A percentile compares a stretch with the other conserved stretches of the same genome.
phyloP scores from a whole-genome alignment of 495 filamentous ascomycete genomes.

The Aspergillus steynii region DNA sequence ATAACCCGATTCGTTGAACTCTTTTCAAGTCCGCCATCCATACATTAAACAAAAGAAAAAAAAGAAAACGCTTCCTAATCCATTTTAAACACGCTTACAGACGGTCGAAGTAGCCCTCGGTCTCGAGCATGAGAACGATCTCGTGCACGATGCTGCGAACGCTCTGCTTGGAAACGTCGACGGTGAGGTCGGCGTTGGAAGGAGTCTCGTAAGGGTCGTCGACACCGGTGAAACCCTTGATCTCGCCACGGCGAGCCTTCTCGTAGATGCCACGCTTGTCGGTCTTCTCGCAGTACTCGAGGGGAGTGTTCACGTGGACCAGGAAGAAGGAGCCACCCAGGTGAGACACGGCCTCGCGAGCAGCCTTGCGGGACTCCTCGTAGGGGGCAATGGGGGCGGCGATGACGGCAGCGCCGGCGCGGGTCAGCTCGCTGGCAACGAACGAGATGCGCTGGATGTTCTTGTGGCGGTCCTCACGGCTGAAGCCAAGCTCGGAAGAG shows the following conservation, averaged over 20 bases:
- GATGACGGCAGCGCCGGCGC: slow-evolving; percentile 91
- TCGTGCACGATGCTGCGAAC: slow-evolving; percentile 95
- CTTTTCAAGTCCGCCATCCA: slow-evolving; percentile 1
- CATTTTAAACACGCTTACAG: slow-evolving; percentile 21
- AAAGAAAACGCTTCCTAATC: slow-evolving; percentile 4
- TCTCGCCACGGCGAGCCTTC: slow-evolving; percentile 82
- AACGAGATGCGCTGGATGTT: slow-evolving; percentile 97
- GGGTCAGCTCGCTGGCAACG: slow-evolving; percentile 90
- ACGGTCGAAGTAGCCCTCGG: slow-evolving; percentile 68
- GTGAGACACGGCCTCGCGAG: slow-evolving; percentile 81
- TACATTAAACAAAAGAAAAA: neutral
- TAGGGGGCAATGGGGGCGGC: slow-evolving; percentile 97
- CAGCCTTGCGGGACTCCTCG: slow-evolving; percentile 69
- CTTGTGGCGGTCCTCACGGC: slow-evolving; percentile 85
- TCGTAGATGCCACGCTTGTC: slow-evolving; percentile 92
- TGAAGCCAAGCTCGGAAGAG: slow-evolving; percentile 94
- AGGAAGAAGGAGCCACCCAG: slow-evolving; percentile 84
- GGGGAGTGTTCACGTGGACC: slow-evolving; percentile 88
- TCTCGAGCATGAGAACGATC: slow-evolving; percentile 91
- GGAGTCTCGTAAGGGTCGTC: slow-evolving; percentile 96
- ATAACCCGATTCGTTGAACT: slow-evolving; percentile 9
- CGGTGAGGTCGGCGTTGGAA: slow-evolving; percentile 75
- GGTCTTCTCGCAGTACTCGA: slow-evolving; percentile 91
- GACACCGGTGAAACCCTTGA: slow-evolving; percentile 97
- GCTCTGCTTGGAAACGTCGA: slow-evolving; percentile 80